phyloP scores from a whole-genome alignment of 2,329 filamentous ascomycete species.

The Ceratocystis huliohia region DNA sequence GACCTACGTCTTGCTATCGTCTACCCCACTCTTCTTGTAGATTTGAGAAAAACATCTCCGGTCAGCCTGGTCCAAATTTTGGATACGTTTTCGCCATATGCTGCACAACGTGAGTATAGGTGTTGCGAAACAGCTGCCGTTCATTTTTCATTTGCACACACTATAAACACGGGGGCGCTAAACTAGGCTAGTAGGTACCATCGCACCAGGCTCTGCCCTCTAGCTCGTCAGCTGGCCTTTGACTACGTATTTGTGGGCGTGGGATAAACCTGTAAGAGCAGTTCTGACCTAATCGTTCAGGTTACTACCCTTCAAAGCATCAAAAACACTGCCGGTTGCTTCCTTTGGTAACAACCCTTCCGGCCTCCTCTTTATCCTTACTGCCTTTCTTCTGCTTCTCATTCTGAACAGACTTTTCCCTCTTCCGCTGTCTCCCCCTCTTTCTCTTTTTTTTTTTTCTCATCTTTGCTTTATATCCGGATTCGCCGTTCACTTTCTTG shows the following conservation, averaged over 20 bases:
- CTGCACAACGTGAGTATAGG: neutral
- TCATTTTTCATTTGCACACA: neutral
- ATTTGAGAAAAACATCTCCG: neutral
- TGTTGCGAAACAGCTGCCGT: neutral
- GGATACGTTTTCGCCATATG: neutral
- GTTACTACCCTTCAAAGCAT: neutral
- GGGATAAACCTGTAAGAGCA: neutral
- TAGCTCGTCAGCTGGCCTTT: neutral
- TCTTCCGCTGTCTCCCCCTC: neutral
- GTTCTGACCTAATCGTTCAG: neutral
- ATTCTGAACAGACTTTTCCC: neutral
- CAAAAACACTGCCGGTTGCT: neutral
- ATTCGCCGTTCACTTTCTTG: neutral
- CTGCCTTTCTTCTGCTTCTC: neutral
- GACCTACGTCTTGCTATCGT: neutral
- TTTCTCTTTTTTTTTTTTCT: neutral
- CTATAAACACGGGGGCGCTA: neutral
- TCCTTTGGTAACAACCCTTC: slow-evolving; percentile 3
- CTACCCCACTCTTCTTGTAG: neutral
- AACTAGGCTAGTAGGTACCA: neutral
- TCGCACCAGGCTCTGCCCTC: neutral
- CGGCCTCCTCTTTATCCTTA: slow-evolving; percentile 3
- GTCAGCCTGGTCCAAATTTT: neutral
- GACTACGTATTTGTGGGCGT: neutral
- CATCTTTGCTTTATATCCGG: neutral